Evolutionary conservation across 768 basidiomycete species (phyloP), one percentile per base, ranked within the genome.

Genomic region (Hebeloma cylindrosporum): DNA sequence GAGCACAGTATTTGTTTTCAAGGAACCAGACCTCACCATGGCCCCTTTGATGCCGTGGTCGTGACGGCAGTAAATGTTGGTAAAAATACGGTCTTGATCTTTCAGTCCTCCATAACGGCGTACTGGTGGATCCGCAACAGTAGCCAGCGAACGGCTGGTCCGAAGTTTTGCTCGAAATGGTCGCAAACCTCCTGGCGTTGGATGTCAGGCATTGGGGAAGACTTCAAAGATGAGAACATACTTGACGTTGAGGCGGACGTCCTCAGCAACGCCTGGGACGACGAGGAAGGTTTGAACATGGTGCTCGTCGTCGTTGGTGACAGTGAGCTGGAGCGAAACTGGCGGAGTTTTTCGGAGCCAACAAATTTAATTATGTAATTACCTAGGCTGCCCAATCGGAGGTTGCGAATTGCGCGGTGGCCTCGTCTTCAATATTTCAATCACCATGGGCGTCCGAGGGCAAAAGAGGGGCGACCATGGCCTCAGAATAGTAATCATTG

Each of bases 31-130:
- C 6, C 82, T 46, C 44, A 93, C 93, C 79, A 79, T 62, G 16
- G 95, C 95, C 30, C 95, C 95, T 68, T 96, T 97, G 39, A 99
- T 66, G 10, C 92, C 86, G 62, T 92, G 87, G 60, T 98, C 95
- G 62, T 94, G 91, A 47, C 79, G 78, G 59, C 79, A 85, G 60
- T 86, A 95, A 1, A 82, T 81, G 64, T 96, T 98, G 29, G 90
- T 93, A 60, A 98, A 97, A 51, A 93, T 93, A 35, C 90, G 82
- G 66, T 92, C 90, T 60, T 93, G 90, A 70, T 98, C 95, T 65
- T 88, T 93, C 51, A 98, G 73, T 0, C 94, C 94, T 18, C 95
- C 95, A 60, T 97, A 95, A 49, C 80, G 81, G 53, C 93, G 77
- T 14, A 94, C 88, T 22, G 93, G 94, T n/a, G 89, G 73, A 60